Percentiles rank a stretch among this genome's conserved stretches.
phyloP scores from a whole-genome alignment of 2,329 filamentous ascomycete species.

The Claviceps digitariae region DNA sequence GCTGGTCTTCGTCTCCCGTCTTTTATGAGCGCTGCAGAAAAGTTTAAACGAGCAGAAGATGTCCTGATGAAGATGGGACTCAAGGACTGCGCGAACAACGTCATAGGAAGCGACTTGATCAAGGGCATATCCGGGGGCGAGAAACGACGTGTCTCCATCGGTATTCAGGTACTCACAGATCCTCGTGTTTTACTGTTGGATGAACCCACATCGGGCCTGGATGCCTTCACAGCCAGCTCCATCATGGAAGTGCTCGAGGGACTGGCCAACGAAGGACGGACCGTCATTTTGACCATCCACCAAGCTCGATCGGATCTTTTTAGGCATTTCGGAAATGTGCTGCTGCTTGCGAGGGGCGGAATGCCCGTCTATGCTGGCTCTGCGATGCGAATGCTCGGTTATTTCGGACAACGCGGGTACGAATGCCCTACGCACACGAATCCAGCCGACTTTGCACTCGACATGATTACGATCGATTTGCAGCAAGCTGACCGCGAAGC shows the following conservation, averaged over 20 bases:
- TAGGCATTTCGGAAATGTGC: conserved; percentile 54
- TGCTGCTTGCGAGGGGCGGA: conserved; percentile 58
- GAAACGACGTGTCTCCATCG: conserved; percentile 65
- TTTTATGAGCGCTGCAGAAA: conserved; percentile 57
- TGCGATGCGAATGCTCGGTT: conserved; percentile 48
- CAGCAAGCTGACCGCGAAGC: conserved; percentile 51
- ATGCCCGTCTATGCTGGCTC: conserved; percentile 53
- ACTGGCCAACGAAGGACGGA: conserved; percentile 59
- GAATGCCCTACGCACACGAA: conserved; percentile 58
- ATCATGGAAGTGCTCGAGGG: conserved; percentile 62
- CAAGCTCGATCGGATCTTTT: conserved; percentile 65
- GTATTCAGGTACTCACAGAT: conserved; percentile 63
- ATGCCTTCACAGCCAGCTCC: conserved; percentile 65
- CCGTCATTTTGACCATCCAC: conserved; percentile 64
- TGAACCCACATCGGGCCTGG: conserved; percentile 63
- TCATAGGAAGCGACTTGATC: conserved; percentile 57
- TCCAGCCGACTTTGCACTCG: conserved; percentile 64
- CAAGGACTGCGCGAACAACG: conserved; percentile 64
- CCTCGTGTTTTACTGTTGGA: conserved; percentile 61
- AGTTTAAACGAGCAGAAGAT: conserved; percentile 53
- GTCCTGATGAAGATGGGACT: conserved; percentile 62
- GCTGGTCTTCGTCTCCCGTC: conserved; percentile 57
- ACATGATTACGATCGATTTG: conserved; percentile 63
- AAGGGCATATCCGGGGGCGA: conserved; percentile 73
- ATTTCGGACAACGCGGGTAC: conserved; percentile 47